A percentile compares a stretch with the other conserved stretches of the same genome.
These are phyloP conservation scores for Nicotiana benthamiana DNA, from an alignment of 257 asterid genomes.

Conservation along the genomic window DNA sequence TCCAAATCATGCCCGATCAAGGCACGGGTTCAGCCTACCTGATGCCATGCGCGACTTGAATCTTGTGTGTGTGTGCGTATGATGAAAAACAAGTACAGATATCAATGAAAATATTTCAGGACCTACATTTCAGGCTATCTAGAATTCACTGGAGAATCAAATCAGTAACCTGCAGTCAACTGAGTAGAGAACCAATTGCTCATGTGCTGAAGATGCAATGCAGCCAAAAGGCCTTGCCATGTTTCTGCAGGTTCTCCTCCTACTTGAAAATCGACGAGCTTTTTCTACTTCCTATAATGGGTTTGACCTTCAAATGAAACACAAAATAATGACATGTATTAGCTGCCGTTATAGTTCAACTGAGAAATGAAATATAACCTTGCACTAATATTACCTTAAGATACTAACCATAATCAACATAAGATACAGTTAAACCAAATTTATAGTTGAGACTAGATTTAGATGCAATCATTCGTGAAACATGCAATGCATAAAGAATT, in stretches of 20 bases:
- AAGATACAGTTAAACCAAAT: too few relatives aligned
- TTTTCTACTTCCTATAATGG: constrained; percentile 67
- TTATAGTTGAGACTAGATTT: too few relatives aligned
- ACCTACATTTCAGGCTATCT: too few relatives aligned
- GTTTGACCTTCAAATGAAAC: constrained; percentile 42
- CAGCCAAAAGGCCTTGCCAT: constrained; percentile 87
- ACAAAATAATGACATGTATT: not conserved
- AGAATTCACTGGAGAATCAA: not conserved
- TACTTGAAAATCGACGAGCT: constrained; percentile 70
- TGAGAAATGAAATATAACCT: not conserved
- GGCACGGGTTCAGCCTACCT: too few relatives aligned
- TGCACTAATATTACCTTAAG: not conserved
- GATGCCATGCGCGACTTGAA: too few relatives aligned
- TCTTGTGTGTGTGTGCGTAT: too few relatives aligned
- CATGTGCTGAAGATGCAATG: constrained; percentile 74
- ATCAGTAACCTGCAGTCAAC: constrained; percentile 42
- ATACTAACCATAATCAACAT: not conserved
- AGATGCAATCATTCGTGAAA: too few relatives aligned
- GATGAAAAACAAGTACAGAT: too few relatives aligned
- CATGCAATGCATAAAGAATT: too few relatives aligned
- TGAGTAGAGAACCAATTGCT: constrained; percentile 36
- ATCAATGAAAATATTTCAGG: too few relatives aligned
- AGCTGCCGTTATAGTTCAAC: not conserved
- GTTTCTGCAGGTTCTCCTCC: constrained; percentile 62
- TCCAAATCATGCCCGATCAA: too few relatives aligned